A percentile compares a stretch with the other conserved stretches of the same genome.
Evolutionary conservation across 441 rosid species (phyloP).

Genomic region (Metrosideros polymorpha): DNA sequence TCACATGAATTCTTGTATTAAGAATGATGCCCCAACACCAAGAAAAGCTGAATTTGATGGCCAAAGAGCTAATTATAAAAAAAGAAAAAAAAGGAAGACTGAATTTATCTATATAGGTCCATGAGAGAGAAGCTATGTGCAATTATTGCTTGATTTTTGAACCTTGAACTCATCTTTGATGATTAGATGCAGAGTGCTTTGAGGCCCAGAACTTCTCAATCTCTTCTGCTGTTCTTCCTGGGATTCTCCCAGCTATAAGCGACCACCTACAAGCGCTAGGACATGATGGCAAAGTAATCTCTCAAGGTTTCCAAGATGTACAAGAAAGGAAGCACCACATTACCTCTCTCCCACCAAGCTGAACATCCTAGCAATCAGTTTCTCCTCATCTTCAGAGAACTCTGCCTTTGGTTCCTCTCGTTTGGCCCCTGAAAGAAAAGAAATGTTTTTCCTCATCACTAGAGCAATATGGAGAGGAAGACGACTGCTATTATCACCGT

Average conservation of each 20-base stretch:
- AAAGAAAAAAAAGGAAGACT: background rate
- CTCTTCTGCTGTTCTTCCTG: constrained; percentile 57
- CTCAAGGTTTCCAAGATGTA: background rate
- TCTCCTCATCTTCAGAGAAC: constrained; percentile 37
- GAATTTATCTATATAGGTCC: background rate
- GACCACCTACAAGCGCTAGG: constrained; percentile 31
- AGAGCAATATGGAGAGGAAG: background rate
- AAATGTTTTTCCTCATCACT: background rate
- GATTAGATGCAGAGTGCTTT: constrained; percentile 1
- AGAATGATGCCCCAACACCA: background rate
- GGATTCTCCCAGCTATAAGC: constrained; percentile 60
- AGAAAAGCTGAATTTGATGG: background rate
- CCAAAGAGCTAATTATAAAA: background rate
- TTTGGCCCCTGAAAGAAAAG: background rate
- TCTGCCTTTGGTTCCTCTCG: background rate
- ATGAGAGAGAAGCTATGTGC: background rate
- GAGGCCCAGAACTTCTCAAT: constrained; percentile 52
- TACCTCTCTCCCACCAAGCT: constrained; percentile 33
- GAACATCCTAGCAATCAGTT: constrained; percentile 33
- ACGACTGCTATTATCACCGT: background rate
- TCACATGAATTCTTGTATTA: background rate
- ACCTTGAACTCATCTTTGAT: background rate
- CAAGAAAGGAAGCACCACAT: background rate
- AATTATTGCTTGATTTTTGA: background rate
- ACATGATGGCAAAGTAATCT: background rate